Evolutionary conservation across 2,329 filamentous ascomycete species (phyloP).

Genomic region (Alternaria conjuncta): DNA sequence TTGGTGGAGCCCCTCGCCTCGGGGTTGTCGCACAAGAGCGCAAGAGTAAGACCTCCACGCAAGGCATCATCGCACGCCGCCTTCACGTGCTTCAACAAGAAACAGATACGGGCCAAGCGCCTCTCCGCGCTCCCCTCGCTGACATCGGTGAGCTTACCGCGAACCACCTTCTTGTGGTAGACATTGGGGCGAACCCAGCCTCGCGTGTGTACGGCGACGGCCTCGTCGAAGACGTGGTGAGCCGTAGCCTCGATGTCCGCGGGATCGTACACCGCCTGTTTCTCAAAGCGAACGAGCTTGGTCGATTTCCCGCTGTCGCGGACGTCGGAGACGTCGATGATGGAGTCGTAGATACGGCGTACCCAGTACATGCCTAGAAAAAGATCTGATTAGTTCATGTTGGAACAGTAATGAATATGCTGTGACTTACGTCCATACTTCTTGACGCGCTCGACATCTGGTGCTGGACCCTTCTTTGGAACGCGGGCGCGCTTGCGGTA

Average conservation of each 20-base stretch:
- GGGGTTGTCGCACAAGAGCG: conserved; percentile 35
- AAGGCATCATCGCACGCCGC: conserved; percentile 36
- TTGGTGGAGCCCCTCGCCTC: conserved; percentile 28
- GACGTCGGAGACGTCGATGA: conserved; percentile 30
- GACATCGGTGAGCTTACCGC: conserved; percentile 30
- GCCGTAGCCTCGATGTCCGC: conserved; percentile 38
- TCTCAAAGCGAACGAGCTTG: conserved; percentile 28
- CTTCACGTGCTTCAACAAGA: conserved; percentile 27
- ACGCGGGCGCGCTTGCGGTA: conserved; percentile 24
- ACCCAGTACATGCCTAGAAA: conserved; percentile 37
- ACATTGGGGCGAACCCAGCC: conserved; percentile 28
- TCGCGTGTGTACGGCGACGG: conserved; percentile 31
- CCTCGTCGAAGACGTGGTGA: conserved; percentile 38
- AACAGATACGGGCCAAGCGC: conserved; percentile 31
- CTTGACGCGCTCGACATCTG: conserved; percentile 30
- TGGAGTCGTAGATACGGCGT: conserved; percentile 36
- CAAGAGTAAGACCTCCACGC: conserved; percentile 30
- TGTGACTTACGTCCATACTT: conserved; percentile 24
- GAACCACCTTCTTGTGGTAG: conserved; percentile 34
- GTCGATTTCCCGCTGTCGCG: conserved; percentile 21
- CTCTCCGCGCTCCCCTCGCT: conserved; percentile 22
- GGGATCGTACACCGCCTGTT: conserved; percentile 5
- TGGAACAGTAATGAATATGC: neutral
- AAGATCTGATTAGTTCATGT: neutral
- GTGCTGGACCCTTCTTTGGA: conserved; percentile 15